Evolutionary conservation across 2,329 filamentous ascomycete species (phyloP).

Genomic region (Penicillium sp.): DNA sequence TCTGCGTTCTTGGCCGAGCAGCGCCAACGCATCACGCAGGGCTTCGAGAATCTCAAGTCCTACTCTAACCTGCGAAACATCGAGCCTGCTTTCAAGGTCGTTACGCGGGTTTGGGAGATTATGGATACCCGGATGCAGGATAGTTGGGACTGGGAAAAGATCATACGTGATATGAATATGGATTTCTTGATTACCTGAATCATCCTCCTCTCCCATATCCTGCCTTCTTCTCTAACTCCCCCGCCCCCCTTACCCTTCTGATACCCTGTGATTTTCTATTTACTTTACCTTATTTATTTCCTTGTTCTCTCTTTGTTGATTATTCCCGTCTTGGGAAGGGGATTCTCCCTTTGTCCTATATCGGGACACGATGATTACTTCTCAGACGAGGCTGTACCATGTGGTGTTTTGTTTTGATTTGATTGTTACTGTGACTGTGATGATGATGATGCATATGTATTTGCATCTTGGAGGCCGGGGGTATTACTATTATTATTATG

Average conservation of each 20-base stretch:
- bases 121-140: conserved; percentile 59
- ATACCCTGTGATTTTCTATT: conserved; percentile 19
- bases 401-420: conserved; percentile 22
- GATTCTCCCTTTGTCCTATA: background rate
- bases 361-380: conserved; percentile 16
- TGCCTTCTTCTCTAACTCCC: background rate
- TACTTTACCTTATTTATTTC: conserved; percentile 2
- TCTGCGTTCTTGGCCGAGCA: conserved; percentile 58
- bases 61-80: conserved; percentile 62
- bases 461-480: conserved; percentile 17
- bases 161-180: conserved; percentile 59
- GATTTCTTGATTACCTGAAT: conserved; percentile 61
- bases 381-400: conserved; percentile 19
- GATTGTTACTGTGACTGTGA: background rate
- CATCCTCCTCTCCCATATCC: background rate
- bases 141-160: conserved; percentile 64
- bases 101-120: conserved; percentile 58
- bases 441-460: conserved; percentile 11
- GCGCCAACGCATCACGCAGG: conserved; percentile 54
- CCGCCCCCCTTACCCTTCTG: conserved; percentile 14
- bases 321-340: conserved; percentile 7
- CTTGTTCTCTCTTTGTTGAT: background rate
- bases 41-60: conserved; percentile 55
- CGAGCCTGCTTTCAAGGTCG: conserved; percentile 55
- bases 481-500: background rate